Evolutionary conservation across 805 yeast species (phyloP), one percentile per base, ranked within the genome.

Genomic region (Candida qinlingensis): DNA sequence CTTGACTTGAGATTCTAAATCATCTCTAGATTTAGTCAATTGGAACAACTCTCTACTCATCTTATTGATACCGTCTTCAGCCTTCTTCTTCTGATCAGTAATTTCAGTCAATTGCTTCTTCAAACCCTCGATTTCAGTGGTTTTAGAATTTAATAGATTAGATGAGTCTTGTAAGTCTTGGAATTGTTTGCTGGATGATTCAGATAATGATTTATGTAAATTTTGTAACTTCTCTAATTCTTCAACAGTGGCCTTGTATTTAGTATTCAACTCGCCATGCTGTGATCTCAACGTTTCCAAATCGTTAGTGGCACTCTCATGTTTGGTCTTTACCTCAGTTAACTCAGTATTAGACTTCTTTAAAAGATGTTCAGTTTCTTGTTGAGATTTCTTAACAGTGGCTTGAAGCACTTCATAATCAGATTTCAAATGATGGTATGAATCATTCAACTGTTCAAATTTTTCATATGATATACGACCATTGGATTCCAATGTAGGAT

Each of bases 1-100:
- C 31, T 71, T 73, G 12, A 77, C 64, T 7, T 65, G 64, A 28
- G 70, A 69, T 41, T 76, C 81, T 6, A 75, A 57, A 0, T 76
- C 75, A 2, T 76, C 80, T 49, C 82, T 83, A 34, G 80, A 80
- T 47, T 78, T 79, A 0, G 81, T 75, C 39, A 89, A 69, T 42
- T 76, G 76, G 64, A 88, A 78, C 31, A 91, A 69, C 54, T 91
- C 98, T 37, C 92, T 72, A 47, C 84, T 85, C 96, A 91, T 87
- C 56, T 89, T 90, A 61, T 90, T 90, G 45, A 91, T 83, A 4
- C 96, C 97, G 50, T 80, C 83, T 58, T 91, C 97, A 1, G 92
- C 86, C 54, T 77, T 83, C 28, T 73, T 72, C 56, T 80, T 84
- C 10, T 74, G 76, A 1, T 38, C 53, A 1, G 52, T 52, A 6